Evolutionary conservation across 345 rosid species (phyloP), one percentile per base, ranked within the genome.

Genomic region (Hypericum perforatum): DNA sequence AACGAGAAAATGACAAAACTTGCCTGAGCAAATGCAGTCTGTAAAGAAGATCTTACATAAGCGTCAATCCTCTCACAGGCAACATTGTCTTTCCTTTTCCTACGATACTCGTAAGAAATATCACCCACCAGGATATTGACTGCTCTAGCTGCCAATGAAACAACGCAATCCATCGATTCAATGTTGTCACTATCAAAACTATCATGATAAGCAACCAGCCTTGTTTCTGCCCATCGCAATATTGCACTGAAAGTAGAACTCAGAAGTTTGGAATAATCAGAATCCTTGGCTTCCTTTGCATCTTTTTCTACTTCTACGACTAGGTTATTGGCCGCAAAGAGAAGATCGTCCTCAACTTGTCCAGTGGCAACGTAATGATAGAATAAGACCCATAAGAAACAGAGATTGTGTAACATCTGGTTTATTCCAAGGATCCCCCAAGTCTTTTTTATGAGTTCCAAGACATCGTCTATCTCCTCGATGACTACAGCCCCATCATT

Each of bases 1-100:
- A 44, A 53, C 16, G 8, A 13, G 32, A 46, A 32, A 13, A 7
- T 13, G 10, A 22, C 9, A 52, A 38, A 61, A 62, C 45, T 60
- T 76, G 39, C 65, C 55, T 52, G 60, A 39, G 11, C 1, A 56
- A 52, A 60, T 11, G 68, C 59, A 49, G 41, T 38, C 13, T 8
- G 42, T 8, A 52, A 9, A 6, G 55, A 52, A 7, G 55, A 52
- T 37, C 55, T 36, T n/a, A 52, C 38, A 52, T 32, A 52, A 6
- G 55, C 39, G 13, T 37, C 55, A 52, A 37, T 37, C 55, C 55
- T 52, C 16, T 53, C 48, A 43, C 12, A 6, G 39, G 64, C 73
- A 54, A 63, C 49, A 54, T 55, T 48, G 41, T 58, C 53, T 69
- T 63, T 52, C 42, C 2, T 48, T 15, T 38, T 52, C 55, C 14